Evolutionary conservation across 106 monocot genomes (phyloP), one percentile per base, ranked within the genome.

Genomic region (Cymbidium sinense): DNA sequence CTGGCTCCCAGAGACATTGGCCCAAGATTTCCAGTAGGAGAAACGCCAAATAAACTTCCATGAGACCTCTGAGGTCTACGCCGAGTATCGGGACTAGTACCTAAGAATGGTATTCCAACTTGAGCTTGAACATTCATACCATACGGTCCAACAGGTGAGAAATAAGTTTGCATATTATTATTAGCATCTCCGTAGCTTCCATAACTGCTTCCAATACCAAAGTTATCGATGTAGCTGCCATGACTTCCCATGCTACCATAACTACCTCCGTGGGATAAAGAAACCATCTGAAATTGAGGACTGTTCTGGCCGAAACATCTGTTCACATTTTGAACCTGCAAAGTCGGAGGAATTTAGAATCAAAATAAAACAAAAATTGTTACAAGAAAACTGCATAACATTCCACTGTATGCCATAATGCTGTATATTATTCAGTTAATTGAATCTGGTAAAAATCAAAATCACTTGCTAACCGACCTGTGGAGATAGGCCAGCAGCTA

Each of bases 1-100:
- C 99, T 99, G 41, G 79, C 95, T 67, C 99, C 99, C 9, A 99
- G 84, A 54, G 99, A 89, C 90, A 95, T 89, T 76, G 92, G 86
- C 34, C 89, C 87, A 61, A 95, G 77, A 84, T 77, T 79, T 58
- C 94, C 85, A 81, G 84, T 81, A 64, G 95, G 95, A 77, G 95
- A 89, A 74, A 80, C 37, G 20, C 92, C 89, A 83, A 86, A 84
- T 35, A 88, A 87, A 86, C 55, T 86, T 77, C 86, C 89, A 86
- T 95, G 78, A 73, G 88, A 76, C 25, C 85, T 79, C 50, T 86
- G 90, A 74, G 82, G 89, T 76, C 86, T 75, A 54, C 73, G 79
- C 79, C 90, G 82, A 83, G 85, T 67, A 86, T 94, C 94, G 29
- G 95, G 90, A 79, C 95, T 93, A 77, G 83, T 82, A 69, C 95